These are phyloP conservation scores for Phytopythium boreale DNA, from an alignment of 352 stramenopile genomes.

Conservation along the genomic window DNA sequence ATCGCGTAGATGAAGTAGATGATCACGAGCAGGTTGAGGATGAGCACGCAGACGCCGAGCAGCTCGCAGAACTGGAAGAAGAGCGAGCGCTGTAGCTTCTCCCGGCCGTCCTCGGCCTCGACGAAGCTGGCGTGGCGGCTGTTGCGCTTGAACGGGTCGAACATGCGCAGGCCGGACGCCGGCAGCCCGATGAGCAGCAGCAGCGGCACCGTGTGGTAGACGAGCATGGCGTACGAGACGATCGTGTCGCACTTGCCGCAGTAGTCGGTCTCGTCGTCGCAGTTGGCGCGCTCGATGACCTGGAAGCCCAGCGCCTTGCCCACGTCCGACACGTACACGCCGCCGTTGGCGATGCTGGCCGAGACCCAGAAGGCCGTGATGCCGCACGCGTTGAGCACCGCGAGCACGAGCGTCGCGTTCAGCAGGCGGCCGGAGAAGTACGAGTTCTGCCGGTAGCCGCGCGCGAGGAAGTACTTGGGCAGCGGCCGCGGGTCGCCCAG, in stretches of 20 bases:
- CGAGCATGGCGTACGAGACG: conserved; percentile 58
- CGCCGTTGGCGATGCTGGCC: conserved; percentile 30
- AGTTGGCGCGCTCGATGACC: conserved; percentile 23
- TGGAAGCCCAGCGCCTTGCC: conserved; percentile 40
- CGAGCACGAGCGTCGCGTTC: conserved; percentile 41
- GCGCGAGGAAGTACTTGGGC: conserved; percentile 38
- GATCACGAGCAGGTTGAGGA: conserved; percentile 49
- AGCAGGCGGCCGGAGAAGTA: conserved; percentile 75
- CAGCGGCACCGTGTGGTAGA: conserved; percentile 64
- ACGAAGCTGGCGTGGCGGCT: conserved; percentile 10
- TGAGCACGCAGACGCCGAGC: conserved; percentile 49
- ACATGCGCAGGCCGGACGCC: conserved; percentile 49
- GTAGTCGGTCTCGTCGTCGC: conserved; percentile 21
- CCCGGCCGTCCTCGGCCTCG: conserved; percentile 17
- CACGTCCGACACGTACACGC: conserved; percentile 46
- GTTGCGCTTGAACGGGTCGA: conserved; percentile 69
- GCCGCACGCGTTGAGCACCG: conserved; percentile 33
- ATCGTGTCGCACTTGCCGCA: conserved; percentile 60
- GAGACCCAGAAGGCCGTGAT: conserved; percentile 48
- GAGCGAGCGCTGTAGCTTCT: conserved; percentile 69
- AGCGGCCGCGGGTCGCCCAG: conserved; percentile 36
- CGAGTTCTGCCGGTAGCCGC: conserved; percentile 66
- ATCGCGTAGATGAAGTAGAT: conserved; percentile 63
- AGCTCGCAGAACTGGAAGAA: conserved; percentile 80
- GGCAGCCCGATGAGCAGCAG: conserved; percentile 65